Conservation (phyloP, 768 basidiomycete genomes). For the Rhodotorula babjevae region DNA sequence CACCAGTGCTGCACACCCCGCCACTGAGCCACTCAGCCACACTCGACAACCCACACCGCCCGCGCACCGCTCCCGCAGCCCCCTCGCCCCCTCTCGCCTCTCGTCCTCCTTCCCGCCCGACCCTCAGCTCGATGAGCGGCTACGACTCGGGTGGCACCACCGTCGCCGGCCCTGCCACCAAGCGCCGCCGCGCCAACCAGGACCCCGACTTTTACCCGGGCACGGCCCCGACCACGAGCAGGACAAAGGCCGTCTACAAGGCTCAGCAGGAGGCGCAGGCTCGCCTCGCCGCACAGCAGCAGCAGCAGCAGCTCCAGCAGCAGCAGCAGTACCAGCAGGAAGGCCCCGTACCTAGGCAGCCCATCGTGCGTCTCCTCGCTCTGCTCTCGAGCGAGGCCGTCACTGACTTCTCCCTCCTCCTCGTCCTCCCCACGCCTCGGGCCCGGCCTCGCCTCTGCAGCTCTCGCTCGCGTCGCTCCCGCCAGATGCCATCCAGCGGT, state of each 20-base stretch:
- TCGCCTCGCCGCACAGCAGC: background rate
- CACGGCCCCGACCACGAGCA: conserved; percentile 14
- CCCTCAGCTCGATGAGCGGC: conserved; percentile 4
- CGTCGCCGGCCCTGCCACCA: background rate
- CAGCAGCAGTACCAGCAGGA: background rate
- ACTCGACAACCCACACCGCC: too few relatives aligned
- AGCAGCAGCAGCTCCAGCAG: background rate
- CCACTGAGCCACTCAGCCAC: too few relatives aligned
- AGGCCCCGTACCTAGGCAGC: background rate
- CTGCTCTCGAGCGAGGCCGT: too few relatives aligned
- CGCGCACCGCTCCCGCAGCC: too few relatives aligned
- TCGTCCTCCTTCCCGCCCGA: background rate
- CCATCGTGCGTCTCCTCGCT: conserved; percentile 7
- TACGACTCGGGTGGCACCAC: conserved; percentile 3
- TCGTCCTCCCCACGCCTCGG: background rate
- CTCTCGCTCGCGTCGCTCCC: conserved; percentile 31
- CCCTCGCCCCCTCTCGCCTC: background rate
- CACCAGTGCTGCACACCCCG: too few relatives aligned
- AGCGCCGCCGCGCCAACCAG: conserved; percentile 5
- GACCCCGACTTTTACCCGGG: conserved; percentile 11
- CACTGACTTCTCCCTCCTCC: too few relatives aligned
- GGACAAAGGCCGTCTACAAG: conserved; percentile 13
- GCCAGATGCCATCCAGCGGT: conserved; percentile 30
- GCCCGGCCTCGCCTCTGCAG: background rate
- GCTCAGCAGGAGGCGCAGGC: background rate